phyloP scores from a whole-genome alignment of 73 alveolate genomes.

The Symbiodinium natans region DNA sequence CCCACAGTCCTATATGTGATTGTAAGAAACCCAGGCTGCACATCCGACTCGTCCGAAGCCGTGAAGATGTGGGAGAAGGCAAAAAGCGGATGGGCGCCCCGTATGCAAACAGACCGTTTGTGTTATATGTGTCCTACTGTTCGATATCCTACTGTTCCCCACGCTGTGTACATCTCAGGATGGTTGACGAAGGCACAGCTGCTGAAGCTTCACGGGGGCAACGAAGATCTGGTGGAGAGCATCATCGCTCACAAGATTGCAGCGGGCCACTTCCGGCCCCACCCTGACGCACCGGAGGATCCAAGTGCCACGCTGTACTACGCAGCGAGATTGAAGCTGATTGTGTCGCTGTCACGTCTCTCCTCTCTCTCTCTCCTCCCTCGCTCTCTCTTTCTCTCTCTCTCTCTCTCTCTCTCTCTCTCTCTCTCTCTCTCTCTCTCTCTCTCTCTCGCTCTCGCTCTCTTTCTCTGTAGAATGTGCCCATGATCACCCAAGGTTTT shows the following conservation, averaged over 20 bases:
- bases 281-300: conserved; percentile 35
- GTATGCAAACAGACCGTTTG: not conserved
- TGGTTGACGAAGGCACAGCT: conserved; percentile 46
- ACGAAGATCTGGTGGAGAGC: not conserved
- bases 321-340: not conserved
- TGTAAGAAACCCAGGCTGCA: not conserved
- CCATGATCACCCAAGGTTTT: no score
- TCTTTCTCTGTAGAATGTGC: no score
- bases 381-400: no score
- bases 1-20: no score
- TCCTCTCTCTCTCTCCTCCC: no score
- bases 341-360: no score
- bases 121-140: not conserved
- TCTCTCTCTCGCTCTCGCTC: no score
- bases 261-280: not conserved
- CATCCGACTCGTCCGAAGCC: not conserved
- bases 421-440: no score
- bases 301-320: not conserved
- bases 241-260: not conserved
- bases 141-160: not conserved
- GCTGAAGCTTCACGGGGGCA: not conserved
- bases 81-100: not conserved
- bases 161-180: not conserved
- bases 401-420: no score
- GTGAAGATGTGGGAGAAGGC: not conserved